Percentiles rank a stretch among this genome's conserved stretches.
Evolutionary conservation across 2,329 filamentous ascomycete genomes (phyloP).

Genomic region (Colletotrichum sp.): DNA sequence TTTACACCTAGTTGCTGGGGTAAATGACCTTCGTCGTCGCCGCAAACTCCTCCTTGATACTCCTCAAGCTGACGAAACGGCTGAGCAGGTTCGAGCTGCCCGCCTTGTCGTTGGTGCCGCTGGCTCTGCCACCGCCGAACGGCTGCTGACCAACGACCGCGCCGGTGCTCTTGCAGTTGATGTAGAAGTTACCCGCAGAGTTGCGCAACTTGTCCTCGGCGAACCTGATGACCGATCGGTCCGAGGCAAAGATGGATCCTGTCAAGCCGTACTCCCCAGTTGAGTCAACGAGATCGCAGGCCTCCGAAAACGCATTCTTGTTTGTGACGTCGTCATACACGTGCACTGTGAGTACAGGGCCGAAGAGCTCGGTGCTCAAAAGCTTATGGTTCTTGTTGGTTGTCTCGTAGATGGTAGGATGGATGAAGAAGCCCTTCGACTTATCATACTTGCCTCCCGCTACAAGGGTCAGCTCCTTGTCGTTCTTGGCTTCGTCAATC

Average conservation of each 20-base stretch:
- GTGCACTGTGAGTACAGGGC: constrained; percentile 75
- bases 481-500: constrained; percentile 81
- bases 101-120: constrained; percentile 77
- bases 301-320: constrained; percentile 60
- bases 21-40: constrained; percentile 68
- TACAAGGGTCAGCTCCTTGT: constrained; percentile 74
- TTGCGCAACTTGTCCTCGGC: constrained; percentile 77
- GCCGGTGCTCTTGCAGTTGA: constrained; percentile 83
- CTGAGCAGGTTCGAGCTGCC: constrained; percentile 68
- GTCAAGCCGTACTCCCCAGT: constrained; percentile 82
- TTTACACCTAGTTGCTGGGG: constrained; percentile 71
- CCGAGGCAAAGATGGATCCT: constrained; percentile 75
- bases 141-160: constrained; percentile 77
- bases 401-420: constrained; percentile 82
- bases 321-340: constrained; percentile 73
- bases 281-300: constrained; percentile 69
- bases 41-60: constrained; percentile 78
- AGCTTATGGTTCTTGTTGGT: constrained; percentile 76
- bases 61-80: constrained; percentile 70
- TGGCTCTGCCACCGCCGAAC: constrained; percentile 71
- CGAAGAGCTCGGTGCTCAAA: constrained; percentile 81
- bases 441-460: constrained; percentile 80
- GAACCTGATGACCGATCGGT: constrained; percentile 67
- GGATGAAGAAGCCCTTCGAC: constrained; percentile 81
- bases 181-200: constrained; percentile 82